Evolutionary conservation across 495 filamentous ascomycete genomes (phyloP).

Genomic region (Rostrohypoxylon terebratum): DNA sequence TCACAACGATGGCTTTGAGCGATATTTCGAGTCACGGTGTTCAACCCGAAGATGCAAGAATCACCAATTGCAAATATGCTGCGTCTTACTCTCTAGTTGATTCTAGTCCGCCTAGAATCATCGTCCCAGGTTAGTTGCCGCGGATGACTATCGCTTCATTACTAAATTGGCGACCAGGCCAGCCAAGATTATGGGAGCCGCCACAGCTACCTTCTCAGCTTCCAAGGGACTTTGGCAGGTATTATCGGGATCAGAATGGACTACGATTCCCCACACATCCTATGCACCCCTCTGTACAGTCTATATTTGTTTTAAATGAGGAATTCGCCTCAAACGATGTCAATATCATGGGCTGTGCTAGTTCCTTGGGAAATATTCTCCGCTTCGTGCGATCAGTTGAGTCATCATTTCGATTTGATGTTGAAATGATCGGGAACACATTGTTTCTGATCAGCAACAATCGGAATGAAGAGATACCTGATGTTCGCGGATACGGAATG

Average conservation of each 20-base stretch:
- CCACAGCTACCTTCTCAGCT: constrained; percentile 53
- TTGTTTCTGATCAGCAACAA: constrained; percentile 72
- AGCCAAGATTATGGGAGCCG: constrained; percentile 71
- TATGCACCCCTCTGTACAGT: constrained; percentile 67
- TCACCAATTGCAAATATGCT: constrained; percentile 53
- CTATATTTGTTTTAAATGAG: constrained; percentile 48
- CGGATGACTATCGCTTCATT: not conserved
- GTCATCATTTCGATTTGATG: constrained; percentile 66
- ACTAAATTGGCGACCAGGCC: constrained; percentile 54
- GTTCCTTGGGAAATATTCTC: constrained; percentile 66
- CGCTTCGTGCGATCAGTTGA: constrained; percentile 63
- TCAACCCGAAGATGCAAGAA: constrained; percentile 32
- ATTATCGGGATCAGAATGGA: constrained; percentile 72
- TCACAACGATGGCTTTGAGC: constrained; percentile 28
- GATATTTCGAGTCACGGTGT: not conserved
- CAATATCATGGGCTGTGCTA: constrained; percentile 73
- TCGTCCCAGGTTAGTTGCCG: constrained; percentile 63
- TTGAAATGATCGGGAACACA: constrained; percentile 69
- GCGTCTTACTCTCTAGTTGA: constrained; percentile 69
- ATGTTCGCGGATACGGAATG: constrained; percentile 70
- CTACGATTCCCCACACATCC: constrained; percentile 67
- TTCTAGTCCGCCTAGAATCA: constrained; percentile 53
- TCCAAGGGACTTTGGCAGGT: constrained; percentile 62
- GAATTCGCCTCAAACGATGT: constrained; percentile 50
- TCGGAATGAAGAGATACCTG: constrained; percentile 62